A percentile compares a stretch with the other conserved stretches of the same genome.
Evolutionary conservation across 345 rosid species (phyloP).

Genomic region (Eucalyptus urophylla): DNA sequence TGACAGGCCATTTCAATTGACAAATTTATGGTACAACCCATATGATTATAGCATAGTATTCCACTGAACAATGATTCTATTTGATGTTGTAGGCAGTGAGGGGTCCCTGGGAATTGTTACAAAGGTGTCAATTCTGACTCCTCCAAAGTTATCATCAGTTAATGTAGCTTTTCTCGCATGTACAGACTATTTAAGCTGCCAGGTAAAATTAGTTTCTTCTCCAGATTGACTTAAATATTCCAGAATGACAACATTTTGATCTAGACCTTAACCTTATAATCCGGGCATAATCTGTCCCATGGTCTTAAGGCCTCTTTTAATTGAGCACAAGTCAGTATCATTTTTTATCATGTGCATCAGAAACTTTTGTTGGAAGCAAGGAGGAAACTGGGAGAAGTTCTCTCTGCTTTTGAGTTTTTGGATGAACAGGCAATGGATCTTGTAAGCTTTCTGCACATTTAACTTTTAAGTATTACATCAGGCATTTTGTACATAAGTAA

Average conservation of each 20-base stretch:
- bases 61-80: neutral
- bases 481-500: neutral
- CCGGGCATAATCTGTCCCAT: neutral
- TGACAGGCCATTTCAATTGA: neutral
- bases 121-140: conserved; percentile 85
- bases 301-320: neutral
- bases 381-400: conserved; percentile 84
- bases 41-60: neutral
- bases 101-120: conserved; percentile 95
- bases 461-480: neutral
- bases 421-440: conserved; percentile 66
- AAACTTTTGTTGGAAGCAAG: conserved; percentile 81
- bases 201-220: conserved; percentile 22
- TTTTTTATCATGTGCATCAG: conserved; percentile 13
- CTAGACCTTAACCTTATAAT: neutral
- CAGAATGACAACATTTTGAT: neutral
- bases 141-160: conserved; percentile 70
- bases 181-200: conserved; percentile 78
- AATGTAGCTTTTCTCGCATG: conserved; percentile 88
- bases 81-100: conserved; percentile 60
- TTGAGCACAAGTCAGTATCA: neutral
- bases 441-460: conserved; percentile 22
- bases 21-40: neutral
- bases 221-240: neutral
- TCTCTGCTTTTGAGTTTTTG: conserved; percentile 89